Percentiles rank a stretch among this genome's conserved stretches.
phyloP scores from a whole-genome alignment of 306 rosid species.

The Ammopiptanthus mongolicus region DNA sequence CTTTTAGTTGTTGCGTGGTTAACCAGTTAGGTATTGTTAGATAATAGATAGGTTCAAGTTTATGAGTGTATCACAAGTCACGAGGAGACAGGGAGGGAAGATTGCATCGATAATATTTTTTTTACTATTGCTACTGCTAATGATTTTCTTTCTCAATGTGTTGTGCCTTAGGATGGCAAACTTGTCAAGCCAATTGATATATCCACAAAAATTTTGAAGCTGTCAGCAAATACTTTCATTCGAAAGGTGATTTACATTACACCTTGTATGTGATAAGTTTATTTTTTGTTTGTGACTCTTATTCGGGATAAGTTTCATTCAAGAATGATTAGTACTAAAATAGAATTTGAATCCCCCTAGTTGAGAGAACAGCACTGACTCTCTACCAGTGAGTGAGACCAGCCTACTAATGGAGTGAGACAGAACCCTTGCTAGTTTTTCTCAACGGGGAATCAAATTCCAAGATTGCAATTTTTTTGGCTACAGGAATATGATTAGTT shows the following conservation, averaged over 20 bases:
- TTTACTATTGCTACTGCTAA: not conserved
- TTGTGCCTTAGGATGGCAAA: conserved; percentile 50
- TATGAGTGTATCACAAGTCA: not conserved
- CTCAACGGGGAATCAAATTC: not conserved
- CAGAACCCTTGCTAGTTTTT: not conserved
- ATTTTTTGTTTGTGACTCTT: not conserved
- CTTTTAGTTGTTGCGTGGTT: not conserved
- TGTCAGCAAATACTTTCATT: conserved; percentile 60
- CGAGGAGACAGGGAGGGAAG: not conserved
- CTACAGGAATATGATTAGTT: not conserved
- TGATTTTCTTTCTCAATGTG: conserved; percentile 16
- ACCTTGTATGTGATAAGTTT: not conserved
- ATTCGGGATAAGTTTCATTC: not conserved
- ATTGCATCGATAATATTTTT: not conserved
- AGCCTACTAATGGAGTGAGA: not conserved
- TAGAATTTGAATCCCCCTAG: not conserved
- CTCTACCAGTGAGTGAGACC: not conserved
- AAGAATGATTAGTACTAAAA: not conserved
- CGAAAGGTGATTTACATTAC: conserved; percentile 50
- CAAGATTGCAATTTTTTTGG: not conserved
- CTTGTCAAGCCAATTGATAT: conserved; percentile 37
- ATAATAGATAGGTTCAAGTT: not conserved
- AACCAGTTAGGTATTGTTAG: conserved; percentile 3
- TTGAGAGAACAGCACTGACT: not conserved
- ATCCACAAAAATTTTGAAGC: conserved; percentile 46